Evolutionary conservation across 148 eudicot genomes (phyloP).

Genomic region (Nyssa sinensis): DNA sequence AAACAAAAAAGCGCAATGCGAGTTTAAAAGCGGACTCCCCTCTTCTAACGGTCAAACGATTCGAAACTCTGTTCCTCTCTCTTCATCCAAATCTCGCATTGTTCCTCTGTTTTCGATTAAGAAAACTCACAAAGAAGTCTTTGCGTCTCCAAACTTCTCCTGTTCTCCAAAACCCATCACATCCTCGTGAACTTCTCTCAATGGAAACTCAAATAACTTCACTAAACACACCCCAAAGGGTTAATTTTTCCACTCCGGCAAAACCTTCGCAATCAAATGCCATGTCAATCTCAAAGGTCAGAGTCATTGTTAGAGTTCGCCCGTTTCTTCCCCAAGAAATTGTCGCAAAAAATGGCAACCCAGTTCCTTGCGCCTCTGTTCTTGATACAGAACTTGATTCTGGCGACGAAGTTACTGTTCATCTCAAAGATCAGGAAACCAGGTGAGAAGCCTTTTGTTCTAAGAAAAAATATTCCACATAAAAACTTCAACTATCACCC

Average conservation of each 20-base stretch:
- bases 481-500: no score
- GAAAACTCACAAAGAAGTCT: not conserved
- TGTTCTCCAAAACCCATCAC: not conserved
- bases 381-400: conserved; percentile 24
- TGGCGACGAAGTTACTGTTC: conserved; percentile 54
- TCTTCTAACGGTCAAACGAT: conserved; percentile 18
- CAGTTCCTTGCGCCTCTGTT: conserved; percentile 50
- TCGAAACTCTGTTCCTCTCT: conserved; percentile 4
- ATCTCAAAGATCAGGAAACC: conserved; percentile 68
- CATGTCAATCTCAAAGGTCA: conserved; percentile 48
- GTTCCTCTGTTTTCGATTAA: not conserved
- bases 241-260: conserved; percentile 32
- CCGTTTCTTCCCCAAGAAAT: conserved; percentile 69
- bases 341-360: conserved; percentile 21
- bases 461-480: no score
- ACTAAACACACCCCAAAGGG: not conserved
- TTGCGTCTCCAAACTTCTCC: not conserved
- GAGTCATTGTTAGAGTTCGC: conserved; percentile 69
- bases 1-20: conserved; percentile 3
- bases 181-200: not conserved
- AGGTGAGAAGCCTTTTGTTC: conserved; percentile 35
- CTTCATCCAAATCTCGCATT: not conserved
- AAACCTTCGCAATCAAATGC: conserved; percentile 20
- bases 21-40: not conserved
- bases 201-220: conserved; percentile 5